These are phyloP conservation scores for Solanum phureja DNA, from an alignment of 257 asterid species.

Conservation along the genomic window DNA sequence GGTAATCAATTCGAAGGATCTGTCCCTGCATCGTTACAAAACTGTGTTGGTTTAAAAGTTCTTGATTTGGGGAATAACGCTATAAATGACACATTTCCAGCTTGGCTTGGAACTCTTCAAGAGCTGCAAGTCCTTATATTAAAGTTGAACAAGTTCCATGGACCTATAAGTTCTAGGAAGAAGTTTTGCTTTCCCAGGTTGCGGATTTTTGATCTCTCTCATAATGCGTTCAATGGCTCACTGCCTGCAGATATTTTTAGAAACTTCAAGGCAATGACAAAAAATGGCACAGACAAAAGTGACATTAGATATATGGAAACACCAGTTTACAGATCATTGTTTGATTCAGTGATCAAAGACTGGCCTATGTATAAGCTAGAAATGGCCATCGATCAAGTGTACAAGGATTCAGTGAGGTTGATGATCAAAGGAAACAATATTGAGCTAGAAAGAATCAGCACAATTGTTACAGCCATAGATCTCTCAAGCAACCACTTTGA, in stretches of 20 bases:
- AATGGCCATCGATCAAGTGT: rapidly evolving
- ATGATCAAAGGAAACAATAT: neutral
- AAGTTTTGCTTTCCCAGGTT: neutral
- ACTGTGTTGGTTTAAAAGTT: too few relatives aligned
- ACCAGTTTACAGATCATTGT: too few relatives aligned
- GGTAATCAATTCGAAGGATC: too few relatives aligned
- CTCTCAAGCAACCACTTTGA: too few relatives aligned
- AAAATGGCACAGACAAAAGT: too few relatives aligned
- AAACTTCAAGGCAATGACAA: neutral
- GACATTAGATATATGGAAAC: neutral
- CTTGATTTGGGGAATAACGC: too few relatives aligned
- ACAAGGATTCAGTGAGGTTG: neutral
- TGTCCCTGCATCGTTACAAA: too few relatives aligned
- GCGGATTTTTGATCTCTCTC: neutral
- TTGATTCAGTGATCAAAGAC: too few relatives aligned
- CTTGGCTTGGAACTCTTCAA: too few relatives aligned
- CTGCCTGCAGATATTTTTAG: neutral
- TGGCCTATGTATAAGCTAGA: too few relatives aligned
- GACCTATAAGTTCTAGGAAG: neutral
- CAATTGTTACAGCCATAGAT: too few relatives aligned
- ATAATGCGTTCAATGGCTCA: neutral
- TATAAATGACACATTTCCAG: too few relatives aligned
- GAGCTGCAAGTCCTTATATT: neutral
- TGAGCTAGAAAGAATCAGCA: neutral
- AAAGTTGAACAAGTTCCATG: neutral